Evolutionary conservation across 495 filamentous ascomycete genomes (phyloP).

Genomic region (Glutinoglossum americanum): DNA sequence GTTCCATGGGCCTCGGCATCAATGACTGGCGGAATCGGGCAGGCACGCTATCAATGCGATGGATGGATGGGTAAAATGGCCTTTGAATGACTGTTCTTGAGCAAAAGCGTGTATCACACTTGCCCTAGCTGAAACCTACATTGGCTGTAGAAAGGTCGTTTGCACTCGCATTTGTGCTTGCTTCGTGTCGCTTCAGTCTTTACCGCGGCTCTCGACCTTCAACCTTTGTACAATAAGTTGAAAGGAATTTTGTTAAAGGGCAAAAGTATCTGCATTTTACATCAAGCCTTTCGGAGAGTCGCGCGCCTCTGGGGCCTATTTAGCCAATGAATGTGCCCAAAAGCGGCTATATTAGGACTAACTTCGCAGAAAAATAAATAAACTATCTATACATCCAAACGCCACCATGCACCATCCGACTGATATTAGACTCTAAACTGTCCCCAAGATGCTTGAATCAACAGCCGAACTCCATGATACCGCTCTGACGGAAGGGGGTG

Average conservation of each 20-base stretch:
- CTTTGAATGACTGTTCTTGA: constrained; percentile 5
- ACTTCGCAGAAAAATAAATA: not conserved
- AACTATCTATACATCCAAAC: not conserved
- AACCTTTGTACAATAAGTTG: not conserved
- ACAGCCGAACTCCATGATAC: not conserved
- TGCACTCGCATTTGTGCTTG: too few relatives aligned
- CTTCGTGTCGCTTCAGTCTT: not conserved
- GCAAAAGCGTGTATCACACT: not conserved
- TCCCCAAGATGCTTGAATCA: not conserved
- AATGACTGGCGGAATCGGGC: not conserved
- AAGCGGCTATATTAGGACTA: not conserved
- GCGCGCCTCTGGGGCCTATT: not conserved
- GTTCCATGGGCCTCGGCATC: not conserved
- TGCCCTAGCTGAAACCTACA: not conserved
- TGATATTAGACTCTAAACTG: not conserved
- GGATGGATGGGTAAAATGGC: constrained; percentile 8
- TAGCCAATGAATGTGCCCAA: not conserved
- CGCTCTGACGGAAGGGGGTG: not conserved
- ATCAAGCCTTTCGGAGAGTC: not conserved
- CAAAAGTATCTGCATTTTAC: not conserved
- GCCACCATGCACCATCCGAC: not conserved
- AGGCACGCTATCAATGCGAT: not conserved
- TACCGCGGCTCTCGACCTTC: not conserved
- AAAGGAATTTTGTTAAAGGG: not conserved
- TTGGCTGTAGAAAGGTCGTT: constrained; percentile 1